Conservation (phyloP, 352 stramenopile genomes). For the Phytopythium boreale region DNA sequence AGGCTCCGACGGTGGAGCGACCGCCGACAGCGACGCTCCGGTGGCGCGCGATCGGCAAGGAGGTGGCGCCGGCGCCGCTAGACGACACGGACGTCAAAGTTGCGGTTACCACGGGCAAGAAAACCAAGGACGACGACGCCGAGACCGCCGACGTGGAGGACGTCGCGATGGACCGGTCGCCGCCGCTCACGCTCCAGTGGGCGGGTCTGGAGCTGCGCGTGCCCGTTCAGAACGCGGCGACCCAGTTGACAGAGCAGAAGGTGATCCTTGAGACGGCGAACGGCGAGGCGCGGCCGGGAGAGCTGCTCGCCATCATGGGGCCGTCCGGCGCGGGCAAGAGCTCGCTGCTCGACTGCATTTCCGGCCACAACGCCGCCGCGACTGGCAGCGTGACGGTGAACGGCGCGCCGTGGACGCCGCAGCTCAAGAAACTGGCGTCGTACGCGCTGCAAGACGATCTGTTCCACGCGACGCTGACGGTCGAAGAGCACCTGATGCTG, state of each 20-base stretch:
- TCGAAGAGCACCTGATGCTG: slow-evolving; percentile 81
- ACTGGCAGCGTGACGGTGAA: slow-evolving; percentile 58
- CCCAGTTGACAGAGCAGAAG: slow-evolving; percentile 32
- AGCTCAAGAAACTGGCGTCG: slow-evolving; percentile 21
- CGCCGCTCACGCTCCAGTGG: slow-evolving; percentile 8
- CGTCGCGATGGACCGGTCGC: neutral
- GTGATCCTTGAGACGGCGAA: slow-evolving; percentile 48
- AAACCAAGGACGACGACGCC: slow-evolving; percentile 2
- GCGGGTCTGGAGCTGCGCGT: slow-evolving; percentile 2
- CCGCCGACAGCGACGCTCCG: slow-evolving; percentile 1
- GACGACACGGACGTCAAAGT: neutral
- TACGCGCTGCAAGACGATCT: slow-evolving; percentile 91
- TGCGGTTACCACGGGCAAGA: neutral
- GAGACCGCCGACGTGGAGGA: slow-evolving; percentile 4
- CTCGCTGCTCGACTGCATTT: slow-evolving; percentile 93
- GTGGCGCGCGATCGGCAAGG: slow-evolving; percentile 10
- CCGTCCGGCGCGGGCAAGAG: slow-evolving; percentile 85
- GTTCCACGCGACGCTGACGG: slow-evolving; percentile 81
- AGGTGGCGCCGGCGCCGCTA: neutral
- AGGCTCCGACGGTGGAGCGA: neutral
- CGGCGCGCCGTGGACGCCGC: slow-evolving; percentile 42
- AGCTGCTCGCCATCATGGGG: slow-evolving; percentile 69
- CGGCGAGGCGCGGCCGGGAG: slow-evolving; percentile 43
- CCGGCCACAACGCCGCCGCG: slow-evolving; percentile 81
- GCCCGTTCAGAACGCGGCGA: neutral